These are phyloP conservation scores for Corrigiola litoralis DNA, from an alignment of 179 eudicot genomes.

Conservation along the genomic window DNA sequence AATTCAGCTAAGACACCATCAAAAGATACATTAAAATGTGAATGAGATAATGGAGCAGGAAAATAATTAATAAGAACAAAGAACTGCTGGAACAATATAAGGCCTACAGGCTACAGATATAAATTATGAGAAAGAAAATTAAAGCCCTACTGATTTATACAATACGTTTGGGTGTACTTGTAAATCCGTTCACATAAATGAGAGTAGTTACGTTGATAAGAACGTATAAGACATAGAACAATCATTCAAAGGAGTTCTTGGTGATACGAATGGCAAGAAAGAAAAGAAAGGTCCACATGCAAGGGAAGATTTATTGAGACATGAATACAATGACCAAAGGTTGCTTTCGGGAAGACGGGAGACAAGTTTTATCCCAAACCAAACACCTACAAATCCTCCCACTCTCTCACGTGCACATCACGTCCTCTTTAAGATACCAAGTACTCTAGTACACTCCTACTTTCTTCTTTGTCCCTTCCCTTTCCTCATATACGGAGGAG, in stretches of 20 bases:
- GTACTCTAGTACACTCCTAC: not conserved
- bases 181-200: constrained; percentile 14
- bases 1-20: too few relatives aligned
- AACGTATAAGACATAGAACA: not conserved
- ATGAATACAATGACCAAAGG: constrained; percentile 2
- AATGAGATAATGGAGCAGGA: constrained; percentile 1
- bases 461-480: not conserved
- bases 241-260: not conserved
- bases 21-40: not conserved
- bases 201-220: not conserved
- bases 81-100: too few relatives aligned
- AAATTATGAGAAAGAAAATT: too few relatives aligned
- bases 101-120: not conserved
- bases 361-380: constrained; percentile 12
- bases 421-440: constrained; percentile 2
- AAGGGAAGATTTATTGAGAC: not conserved
- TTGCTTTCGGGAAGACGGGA: constrained; percentile 1
- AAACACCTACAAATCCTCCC: not conserved
- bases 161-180: not conserved
- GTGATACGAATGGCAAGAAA: not conserved
- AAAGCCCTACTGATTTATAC: not conserved
- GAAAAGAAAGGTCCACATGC: not conserved
- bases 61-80: too few relatives aligned
- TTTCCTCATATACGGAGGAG: too few relatives aligned
- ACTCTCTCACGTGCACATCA: constrained; percentile 13